Base-by-base conservation (phyloP, 495 filamentous ascomycete species). In the Elasticomyces elasticus region DNA sequence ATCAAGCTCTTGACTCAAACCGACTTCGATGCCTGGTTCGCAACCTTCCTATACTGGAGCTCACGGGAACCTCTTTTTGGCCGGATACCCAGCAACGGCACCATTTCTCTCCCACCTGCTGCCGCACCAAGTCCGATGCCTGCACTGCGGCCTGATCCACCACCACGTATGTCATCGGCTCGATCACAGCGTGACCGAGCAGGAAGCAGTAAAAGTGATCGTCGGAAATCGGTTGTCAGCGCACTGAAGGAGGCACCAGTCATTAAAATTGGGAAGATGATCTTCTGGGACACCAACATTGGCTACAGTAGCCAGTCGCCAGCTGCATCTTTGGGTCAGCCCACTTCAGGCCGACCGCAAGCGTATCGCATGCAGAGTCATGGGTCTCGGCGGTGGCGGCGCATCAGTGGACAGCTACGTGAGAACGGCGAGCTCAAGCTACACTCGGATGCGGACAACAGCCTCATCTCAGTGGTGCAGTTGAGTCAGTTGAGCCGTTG, bases 341-440 rank as follows among this genome's bases (percentile, higher is more conserved):
- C 49, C 72, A 58, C 59, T 38, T 49, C 57, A 4, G 51, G 48
- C 7, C 53, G 68, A 40, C 68, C 66, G 37, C 62, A 77, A 15
- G 78, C 75, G 5, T 79, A 80, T 59, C 70, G 75, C 53, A 75
- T 80, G 53, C 75, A 77, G 49, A 76, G 74, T 51, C 69, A 75
- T 10, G 67, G 77, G 37, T 77, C 77, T 26, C 73, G 74, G 1
- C 71, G 83, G 11, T 96, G 92, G 94, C 79, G 85, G 60, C 80
- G 76, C 51, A 86, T 97, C 28, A 95, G 89, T 43, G 95, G 91
- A 72, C 94, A 89, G 35, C 72, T 99, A 17, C 85, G 94, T 57
- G 92, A 95, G 64, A 97, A 96, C 65, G 92, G 92, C 42, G 84
- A 90, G 65, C 87, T 99, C 63, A 94, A 90, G 66, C 76, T 99